Evolutionary conservation across 495 filamentous ascomycete genomes (phyloP).

Genomic region (Entonaema liquescens): DNA sequence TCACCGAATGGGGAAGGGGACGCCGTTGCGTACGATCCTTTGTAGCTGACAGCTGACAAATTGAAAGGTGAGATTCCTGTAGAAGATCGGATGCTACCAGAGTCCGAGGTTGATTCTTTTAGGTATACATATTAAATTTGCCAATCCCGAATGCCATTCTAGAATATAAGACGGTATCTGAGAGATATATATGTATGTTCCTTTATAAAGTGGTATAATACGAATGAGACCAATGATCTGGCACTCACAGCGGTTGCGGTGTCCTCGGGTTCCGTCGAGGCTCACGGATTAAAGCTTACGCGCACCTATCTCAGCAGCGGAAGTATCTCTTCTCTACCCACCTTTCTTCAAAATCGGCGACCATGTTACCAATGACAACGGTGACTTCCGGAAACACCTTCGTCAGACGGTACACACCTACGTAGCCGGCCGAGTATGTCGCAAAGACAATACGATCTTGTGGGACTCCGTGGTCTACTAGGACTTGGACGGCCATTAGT

Average conservation of each 20-base stretch:
- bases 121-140: constrained; percentile 13
- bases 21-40: background rate
- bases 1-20: background rate
- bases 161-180: constrained; percentile 6
- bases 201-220: constrained; percentile 15
- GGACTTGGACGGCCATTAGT: constrained; percentile 92
- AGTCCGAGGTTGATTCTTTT: background rate
- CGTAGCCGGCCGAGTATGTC: constrained; percentile 82
- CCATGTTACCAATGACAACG: constrained; percentile 82
- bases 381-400: constrained; percentile 86
- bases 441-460: constrained; percentile 88
- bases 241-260: background rate
- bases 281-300: constrained; percentile 20
- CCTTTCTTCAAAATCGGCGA: constrained; percentile 75
- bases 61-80: background rate
- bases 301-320: constrained; percentile 66
- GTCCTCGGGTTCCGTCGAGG: background rate
- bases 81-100: background rate
- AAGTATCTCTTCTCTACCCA: constrained; percentile 88
- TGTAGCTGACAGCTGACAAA: background rate
- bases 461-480: constrained; percentile 92
- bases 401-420: constrained; percentile 80
- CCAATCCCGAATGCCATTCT: constrained; percentile 5
- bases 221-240: constrained; percentile 5
- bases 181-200: background rate